Evolutionary conservation across 441 rosid genomes (phyloP), one percentile per base, ranked within the genome.

Genomic region (Jatropha multifida): DNA sequence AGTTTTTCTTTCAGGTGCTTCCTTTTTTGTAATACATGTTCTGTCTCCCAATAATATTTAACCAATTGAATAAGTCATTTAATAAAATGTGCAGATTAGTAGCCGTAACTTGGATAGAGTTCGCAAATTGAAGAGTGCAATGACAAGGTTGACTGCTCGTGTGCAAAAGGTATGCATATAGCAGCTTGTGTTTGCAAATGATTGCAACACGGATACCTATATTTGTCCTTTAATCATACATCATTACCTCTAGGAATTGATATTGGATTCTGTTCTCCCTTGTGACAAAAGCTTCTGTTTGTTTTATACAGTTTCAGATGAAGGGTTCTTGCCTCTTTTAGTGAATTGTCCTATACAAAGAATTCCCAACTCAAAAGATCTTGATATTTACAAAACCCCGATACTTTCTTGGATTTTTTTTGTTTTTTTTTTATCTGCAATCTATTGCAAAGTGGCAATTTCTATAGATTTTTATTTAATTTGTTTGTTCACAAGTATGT

Each of bases 91-190:
- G 83, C 88, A 96, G 99, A 91, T 96, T 69, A 94, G 98, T 77
- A 92, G 97, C 84, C 94, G 98, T 68, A 91, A 96, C 77, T 84
- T 96, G 89, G 99, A 96, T 78, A 91, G 94, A 79, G 99, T 94
- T 83, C 96, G 97, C 18, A 96, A 94, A 76, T 73, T 96, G 86
- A 96, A 96, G 92, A 96, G 99, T 87, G 89, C 94, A 66, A 94
- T 96, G 98, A 94, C 96, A 40, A 89, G 97, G 79, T 81, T 94
- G 83, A 94, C 97, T 77, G 97, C 94, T 70, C 86, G 99, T 58
- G 99, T 92, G 78, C 98, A 96, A 79, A 96, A 96, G 94, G 98
- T 93, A 79, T 44, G 74, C 4, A 9, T 44, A 23, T 40, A 49
- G 40, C 44, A 68, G 46, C 11, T 52, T 60, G 63, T 8, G 5